Percentiles rank a stretch among this genome's conserved stretches.
Conservation (phyloP, 2,329 filamentous ascomycete species). For the Nothopassalora personata region DNA sequence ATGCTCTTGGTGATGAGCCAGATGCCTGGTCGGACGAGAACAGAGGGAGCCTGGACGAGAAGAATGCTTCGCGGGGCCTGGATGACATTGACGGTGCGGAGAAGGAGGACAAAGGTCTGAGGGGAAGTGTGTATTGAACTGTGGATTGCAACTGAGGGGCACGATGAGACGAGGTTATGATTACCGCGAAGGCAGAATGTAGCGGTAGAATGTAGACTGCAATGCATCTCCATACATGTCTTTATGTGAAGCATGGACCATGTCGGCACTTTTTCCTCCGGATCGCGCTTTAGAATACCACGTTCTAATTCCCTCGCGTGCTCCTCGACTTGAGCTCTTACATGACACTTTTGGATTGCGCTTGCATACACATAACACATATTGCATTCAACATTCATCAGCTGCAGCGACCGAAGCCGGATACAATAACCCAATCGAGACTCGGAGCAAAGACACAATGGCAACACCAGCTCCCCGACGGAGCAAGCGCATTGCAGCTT, state of each 20-base stretch:
- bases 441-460: neutral
- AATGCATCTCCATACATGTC: neutral
- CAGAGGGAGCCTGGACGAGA: slow-evolving; percentile 1
- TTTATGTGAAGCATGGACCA: neutral
- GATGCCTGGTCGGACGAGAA: slow-evolving; percentile 21
- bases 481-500: slow-evolving; percentile 1
- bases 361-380: neutral
- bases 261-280: neutral
- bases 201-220: neutral
- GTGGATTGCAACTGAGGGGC: neutral
- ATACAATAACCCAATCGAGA: neutral
- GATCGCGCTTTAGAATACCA: neutral
- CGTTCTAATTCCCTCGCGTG: neutral
- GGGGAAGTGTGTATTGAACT: slow-evolving; percentile 30
- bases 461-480: neutral
- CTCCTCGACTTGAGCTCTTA: neutral
- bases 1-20: slow-evolving; percentile 43
- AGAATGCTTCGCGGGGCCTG: slow-evolving; percentile 1
- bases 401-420: neutral
- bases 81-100: slow-evolving; percentile 24
- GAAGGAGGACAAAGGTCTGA: slow-evolving; percentile 26
- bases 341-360: neutral
- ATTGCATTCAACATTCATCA: neutral
- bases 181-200: neutral
- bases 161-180: neutral